Conservation (phyloP, 2,329 filamentous ascomycete genomes). For the Scedosporium boydii region DNA sequence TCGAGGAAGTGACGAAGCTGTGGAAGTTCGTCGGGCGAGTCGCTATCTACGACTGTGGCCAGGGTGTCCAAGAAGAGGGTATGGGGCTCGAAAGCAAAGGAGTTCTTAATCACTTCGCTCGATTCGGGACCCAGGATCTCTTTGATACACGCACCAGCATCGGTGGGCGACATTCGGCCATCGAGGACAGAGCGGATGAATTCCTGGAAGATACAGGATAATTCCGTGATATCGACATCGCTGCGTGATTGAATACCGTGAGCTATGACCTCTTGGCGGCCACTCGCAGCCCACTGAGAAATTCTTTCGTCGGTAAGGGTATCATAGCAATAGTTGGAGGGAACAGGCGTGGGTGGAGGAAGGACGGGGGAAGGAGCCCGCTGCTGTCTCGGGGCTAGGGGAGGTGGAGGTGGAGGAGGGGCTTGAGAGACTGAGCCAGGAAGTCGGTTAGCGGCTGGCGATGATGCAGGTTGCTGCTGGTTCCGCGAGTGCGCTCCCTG, state of each 20-base stretch:
- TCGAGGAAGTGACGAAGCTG: slow-evolving; percentile 59
- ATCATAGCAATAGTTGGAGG: slow-evolving; percentile 58
- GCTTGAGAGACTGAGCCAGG: slow-evolving; percentile 6
- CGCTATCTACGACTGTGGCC: slow-evolving; percentile 66
- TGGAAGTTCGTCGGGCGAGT: slow-evolving; percentile 39
- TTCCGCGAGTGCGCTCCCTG: slow-evolving; percentile 18
- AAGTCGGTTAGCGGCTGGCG: background rate
- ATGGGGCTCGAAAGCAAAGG: slow-evolving; percentile 48
- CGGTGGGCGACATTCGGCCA: slow-evolving; percentile 52
- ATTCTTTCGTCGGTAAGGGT: slow-evolving; percentile 64
- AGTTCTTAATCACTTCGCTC: slow-evolving; percentile 39
- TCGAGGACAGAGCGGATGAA: slow-evolving; percentile 68
- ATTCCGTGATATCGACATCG: slow-evolving; percentile 57
- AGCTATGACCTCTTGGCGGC: slow-evolving; percentile 57
- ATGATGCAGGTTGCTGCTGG: background rate
- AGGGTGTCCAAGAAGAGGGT: slow-evolving; percentile 76
- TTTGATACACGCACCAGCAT: slow-evolving; percentile 64
- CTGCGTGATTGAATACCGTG: slow-evolving; percentile 54
- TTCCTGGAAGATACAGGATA: slow-evolving; percentile 75
- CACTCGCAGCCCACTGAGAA: slow-evolving; percentile 56
- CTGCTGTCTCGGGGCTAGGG: slow-evolving; percentile 9
- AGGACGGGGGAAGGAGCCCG: slow-evolving; percentile 21
- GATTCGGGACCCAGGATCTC: slow-evolving; percentile 57
- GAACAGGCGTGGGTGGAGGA: slow-evolving; percentile 21
- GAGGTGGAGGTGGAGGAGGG: slow-evolving; percentile 10